phyloP scores from a whole-genome alignment of 1,284 basidiomycete species.

The Psilocybe mexicana region DNA sequence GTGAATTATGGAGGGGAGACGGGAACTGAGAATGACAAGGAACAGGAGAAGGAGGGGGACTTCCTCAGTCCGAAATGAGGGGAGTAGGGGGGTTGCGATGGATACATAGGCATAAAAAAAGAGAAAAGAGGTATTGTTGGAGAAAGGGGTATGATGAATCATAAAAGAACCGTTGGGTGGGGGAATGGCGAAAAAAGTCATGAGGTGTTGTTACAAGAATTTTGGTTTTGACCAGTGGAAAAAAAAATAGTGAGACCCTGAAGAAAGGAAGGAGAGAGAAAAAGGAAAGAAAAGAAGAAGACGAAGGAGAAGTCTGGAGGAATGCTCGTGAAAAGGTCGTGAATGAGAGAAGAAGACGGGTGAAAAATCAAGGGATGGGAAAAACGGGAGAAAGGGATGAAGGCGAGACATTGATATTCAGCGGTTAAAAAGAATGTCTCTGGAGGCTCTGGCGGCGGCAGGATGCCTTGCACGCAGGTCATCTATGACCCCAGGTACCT shows the following conservation, averaged over 20 bases:
- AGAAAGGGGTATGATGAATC: constrained; percentile 9
- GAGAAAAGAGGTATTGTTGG: constrained; percentile 14
- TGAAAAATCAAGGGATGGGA: neutral
- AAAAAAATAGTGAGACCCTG: too few relatives aligned
- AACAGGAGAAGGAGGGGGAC: neutral
- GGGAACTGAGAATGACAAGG: neutral
- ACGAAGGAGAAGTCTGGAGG: too few relatives aligned
- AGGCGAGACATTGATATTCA: constrained; percentile 21
- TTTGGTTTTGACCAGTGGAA: neutral
- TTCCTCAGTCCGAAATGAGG: neutral
- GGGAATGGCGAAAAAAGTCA: neutral
- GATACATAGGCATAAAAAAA: constrained; percentile 14
- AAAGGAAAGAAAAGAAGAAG: neutral
- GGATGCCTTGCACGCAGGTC: constrained; percentile 50
- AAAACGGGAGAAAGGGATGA: neutral
- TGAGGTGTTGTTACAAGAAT: neutral
- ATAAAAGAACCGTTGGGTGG: neutral
- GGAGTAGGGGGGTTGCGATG: neutral
- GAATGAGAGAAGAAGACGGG: neutral
- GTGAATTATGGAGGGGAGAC: neutral
- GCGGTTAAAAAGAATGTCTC: constrained; percentile 31
- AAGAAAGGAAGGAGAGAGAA: neutral
- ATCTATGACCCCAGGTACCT: constrained; percentile 67
- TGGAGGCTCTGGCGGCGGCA: constrained; percentile 15
- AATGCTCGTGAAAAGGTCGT: neutral